These are phyloP conservation scores for Raphanus hybrid DNA, from an alignment of 441 rosid genomes.

Conservation along the genomic window DNA sequence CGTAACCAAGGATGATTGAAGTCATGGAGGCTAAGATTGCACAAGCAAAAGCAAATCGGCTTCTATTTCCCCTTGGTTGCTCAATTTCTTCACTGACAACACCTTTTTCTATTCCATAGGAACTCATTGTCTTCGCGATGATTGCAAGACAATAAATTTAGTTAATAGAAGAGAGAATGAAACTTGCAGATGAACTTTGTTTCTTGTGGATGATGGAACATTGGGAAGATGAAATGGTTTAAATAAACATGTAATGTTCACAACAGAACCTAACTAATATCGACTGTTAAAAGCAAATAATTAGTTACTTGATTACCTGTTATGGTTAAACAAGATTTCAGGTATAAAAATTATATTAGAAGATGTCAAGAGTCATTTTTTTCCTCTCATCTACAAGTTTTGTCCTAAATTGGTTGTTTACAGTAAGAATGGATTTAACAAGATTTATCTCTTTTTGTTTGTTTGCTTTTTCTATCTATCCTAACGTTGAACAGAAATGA, in stretches of 20 bases:
- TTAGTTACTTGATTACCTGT: not conserved
- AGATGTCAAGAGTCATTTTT: not conserved
- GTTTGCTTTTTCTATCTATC: too few relatives aligned
- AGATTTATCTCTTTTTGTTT: not conserved
- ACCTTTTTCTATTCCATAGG: constrained; percentile 28
- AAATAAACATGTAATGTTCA: constrained; percentile 15
- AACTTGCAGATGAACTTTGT: not conserved
- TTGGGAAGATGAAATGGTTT: not conserved
- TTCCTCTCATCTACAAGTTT: not conserved
- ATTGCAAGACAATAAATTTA: too few relatives aligned
- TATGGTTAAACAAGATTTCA: not conserved
- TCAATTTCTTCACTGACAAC: not conserved
- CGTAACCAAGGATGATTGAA: too few relatives aligned
- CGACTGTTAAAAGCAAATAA: not conserved
- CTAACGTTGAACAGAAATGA: too few relatives aligned
- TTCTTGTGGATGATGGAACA: constrained; percentile 16
- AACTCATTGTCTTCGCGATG: constrained; percentile 1
- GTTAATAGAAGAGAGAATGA: not conserved
- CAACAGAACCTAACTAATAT: not conserved
- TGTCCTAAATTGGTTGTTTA: not conserved
- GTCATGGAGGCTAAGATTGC: too few relatives aligned
- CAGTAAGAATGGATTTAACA: not conserved
- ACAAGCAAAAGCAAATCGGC: too few relatives aligned
- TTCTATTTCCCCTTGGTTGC: constrained; percentile 7
- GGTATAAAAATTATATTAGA: constrained; percentile 6